phyloP scores from a whole-genome alignment of 169 alveolate genomes.

The Cryptosporidium viatorum region DNA sequence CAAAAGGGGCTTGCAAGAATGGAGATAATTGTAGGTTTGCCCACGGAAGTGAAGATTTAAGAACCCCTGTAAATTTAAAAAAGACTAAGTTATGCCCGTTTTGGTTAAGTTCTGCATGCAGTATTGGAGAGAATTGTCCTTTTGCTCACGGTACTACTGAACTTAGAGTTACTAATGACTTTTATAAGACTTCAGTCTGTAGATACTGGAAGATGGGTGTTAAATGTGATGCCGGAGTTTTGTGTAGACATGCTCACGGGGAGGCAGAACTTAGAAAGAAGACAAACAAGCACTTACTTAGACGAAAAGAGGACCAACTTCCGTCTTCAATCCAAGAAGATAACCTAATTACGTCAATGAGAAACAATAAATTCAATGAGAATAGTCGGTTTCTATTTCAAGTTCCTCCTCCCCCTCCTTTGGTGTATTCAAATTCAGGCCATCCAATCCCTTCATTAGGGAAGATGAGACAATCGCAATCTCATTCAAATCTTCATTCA shows the following conservation, averaged over 20 bases:
- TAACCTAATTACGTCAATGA: neutral
- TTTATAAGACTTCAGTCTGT: conserved; percentile 81
- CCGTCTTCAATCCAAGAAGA: neutral
- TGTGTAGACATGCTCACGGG: conserved; percentile 84
- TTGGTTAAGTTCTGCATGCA: conserved; percentile 68
- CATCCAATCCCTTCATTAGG: neutral
- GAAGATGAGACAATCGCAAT: neutral
- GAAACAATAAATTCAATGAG: neutral
- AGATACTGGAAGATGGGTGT: conserved; percentile 82
- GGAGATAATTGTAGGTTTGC: conserved; percentile 75
- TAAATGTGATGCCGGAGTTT: conserved; percentile 78
- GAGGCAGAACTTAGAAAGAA: conserved; percentile 72
- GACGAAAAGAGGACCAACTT: conserved; percentile 28
- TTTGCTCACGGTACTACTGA: conserved; percentile 83
- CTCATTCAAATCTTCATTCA: neutral
- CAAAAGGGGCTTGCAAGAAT: conserved; percentile 69
- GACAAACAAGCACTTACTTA: conserved; percentile 5
- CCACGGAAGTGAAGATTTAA: conserved; percentile 74
- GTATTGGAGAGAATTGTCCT: conserved; percentile 78
- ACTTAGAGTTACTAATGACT: conserved; percentile 81
- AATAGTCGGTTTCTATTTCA: neutral
- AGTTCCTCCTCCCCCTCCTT: conserved; percentile 41
- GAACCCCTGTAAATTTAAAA: conserved; percentile 74
- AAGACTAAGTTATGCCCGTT: conserved; percentile 76
- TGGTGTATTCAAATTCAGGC: neutral